Conservation (phyloP, 2,329 filamentous ascomycete species). For the Phaeosphaeriaceae sp. region DNA sequence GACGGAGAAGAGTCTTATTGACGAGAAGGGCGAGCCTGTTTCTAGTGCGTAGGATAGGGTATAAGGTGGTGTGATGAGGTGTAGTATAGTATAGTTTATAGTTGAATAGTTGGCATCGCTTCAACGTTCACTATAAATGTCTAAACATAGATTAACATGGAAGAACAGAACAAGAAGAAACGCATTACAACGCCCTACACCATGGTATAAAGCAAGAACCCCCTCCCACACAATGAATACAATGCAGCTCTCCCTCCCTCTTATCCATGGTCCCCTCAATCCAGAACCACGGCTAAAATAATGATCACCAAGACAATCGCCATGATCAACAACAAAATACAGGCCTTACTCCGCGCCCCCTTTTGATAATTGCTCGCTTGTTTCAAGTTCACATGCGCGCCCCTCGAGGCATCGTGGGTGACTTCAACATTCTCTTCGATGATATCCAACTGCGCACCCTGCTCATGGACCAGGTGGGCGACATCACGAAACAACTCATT, state of each 20-base stretch:
- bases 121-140: no score
- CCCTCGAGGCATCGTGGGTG: constrained; percentile 79
- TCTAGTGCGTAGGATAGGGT: constrained; percentile 12
- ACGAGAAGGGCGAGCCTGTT: constrained; percentile 58
- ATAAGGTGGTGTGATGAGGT: background rate
- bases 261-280: constrained; percentile 36
- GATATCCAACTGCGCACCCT: constrained; percentile 85
- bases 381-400: constrained; percentile 84
- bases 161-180: no score
- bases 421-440: constrained; percentile 89
- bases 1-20: constrained; percentile 78
- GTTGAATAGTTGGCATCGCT: no score
- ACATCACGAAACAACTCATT: constrained; percentile 98
- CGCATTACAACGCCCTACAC: background rate
- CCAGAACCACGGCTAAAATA: constrained; percentile 81
- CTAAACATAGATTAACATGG: no score
- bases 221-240: no score
- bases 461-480: constrained; percentile 95
- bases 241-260: no score
- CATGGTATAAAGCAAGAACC: background rate
- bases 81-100: no score
- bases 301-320: constrained; percentile 89
- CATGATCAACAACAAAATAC: constrained; percentile 87
- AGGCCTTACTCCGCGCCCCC: constrained; percentile 92
- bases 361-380: constrained; percentile 92